Evolutionary conservation across 495 filamentous ascomycete species (phyloP).

Genomic region (Hypoxylon trugodes): DNA sequence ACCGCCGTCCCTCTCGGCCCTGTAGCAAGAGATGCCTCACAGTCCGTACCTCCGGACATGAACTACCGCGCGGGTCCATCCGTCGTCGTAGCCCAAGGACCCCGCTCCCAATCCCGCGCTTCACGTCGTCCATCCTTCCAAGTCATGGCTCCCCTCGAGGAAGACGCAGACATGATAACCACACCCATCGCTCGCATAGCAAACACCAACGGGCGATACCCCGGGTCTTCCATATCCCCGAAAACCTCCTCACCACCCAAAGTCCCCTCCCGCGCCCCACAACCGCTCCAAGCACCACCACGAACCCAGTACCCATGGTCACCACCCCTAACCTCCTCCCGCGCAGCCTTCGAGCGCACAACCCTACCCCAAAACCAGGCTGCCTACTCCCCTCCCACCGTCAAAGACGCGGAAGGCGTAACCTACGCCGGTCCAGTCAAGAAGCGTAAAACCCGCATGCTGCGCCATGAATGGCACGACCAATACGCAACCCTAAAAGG

Average conservation of each 20-base stretch:
- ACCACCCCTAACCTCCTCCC: conserved; percentile 44
- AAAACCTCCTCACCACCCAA: conserved; percentile 39
- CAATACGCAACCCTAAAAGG: conserved; percentile 86
- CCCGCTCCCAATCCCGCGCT: conserved; percentile 62
- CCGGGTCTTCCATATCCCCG: conserved; percentile 43
- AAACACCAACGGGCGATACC: conserved; percentile 32
- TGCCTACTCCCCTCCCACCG: conserved; percentile 58
- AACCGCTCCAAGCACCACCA: conserved; percentile 54
- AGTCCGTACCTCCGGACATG: conserved; percentile 96
- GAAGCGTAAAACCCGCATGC: conserved; percentile 88
- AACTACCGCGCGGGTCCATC: conserved; percentile 62
- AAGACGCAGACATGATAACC: conserved; percentile 50
- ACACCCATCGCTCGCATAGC: conserved; percentile 46
- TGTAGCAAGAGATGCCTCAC: conserved; percentile 74
- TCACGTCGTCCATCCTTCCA: conserved; percentile 67
- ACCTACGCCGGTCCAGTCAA: conserved; percentile 88
- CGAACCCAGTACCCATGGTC: conserved; percentile 60
- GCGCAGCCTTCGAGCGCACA: conserved; percentile 50
- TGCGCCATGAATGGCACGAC: conserved; percentile 94
- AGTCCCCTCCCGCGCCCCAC: conserved; percentile 32
- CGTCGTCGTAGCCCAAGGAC: conserved; percentile 5
- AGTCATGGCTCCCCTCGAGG: conserved; percentile 65
- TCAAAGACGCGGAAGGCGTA: conserved; percentile 57
- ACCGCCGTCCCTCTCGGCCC: conserved; percentile 75
- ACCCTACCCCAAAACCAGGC: conserved; percentile 8